Evolutionary conservation across 331 rosid genomes (phyloP).

Genomic region (Ulmus americana): DNA sequence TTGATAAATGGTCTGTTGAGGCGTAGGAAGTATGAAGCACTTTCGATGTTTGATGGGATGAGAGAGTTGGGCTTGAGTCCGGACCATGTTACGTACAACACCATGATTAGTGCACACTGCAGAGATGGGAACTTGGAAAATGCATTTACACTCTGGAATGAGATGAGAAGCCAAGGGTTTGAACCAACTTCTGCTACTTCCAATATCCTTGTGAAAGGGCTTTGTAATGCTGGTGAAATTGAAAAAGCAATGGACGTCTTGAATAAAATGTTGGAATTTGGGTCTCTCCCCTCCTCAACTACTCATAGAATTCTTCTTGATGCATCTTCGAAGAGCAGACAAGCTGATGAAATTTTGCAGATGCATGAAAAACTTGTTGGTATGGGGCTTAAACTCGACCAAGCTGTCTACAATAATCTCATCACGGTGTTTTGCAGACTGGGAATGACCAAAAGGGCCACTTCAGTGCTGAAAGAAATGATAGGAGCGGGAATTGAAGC

Average conservation of each 20-base stretch:
- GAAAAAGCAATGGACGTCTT: slow-evolving; percentile 53
- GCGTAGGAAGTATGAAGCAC: slow-evolving; percentile 62
- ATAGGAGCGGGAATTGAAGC: slow-evolving; percentile 42
- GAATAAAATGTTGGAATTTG: slow-evolving; percentile 52
- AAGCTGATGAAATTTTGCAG: slow-evolving; percentile 52
- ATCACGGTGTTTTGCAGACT: slow-evolving; percentile 60
- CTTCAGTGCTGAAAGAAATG: slow-evolving; percentile 60
- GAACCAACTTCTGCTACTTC: slow-evolving; percentile 51
- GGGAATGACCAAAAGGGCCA: slow-evolving; percentile 79
- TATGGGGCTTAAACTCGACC: slow-evolving; percentile 59
- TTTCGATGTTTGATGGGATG: slow-evolving; percentile 55
- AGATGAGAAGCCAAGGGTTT: slow-evolving; percentile 64
- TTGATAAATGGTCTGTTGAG: slow-evolving; percentile 64
- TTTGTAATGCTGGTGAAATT: slow-evolving; percentile 57
- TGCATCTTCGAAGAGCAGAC: slow-evolving; percentile 52
- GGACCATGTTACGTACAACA: slow-evolving; percentile 66
- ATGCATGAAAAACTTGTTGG: slow-evolving; percentile 55
- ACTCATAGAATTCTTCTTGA: slow-evolving; percentile 59
- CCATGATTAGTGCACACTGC: slow-evolving; percentile 57
- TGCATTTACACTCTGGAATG: slow-evolving; percentile 62
- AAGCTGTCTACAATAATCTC: slow-evolving; percentile 54
- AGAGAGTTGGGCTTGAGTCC: slow-evolving; percentile 67
- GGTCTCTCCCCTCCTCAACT: slow-evolving; percentile 41
- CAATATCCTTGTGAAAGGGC: slow-evolving; percentile 53
- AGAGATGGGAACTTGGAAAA: slow-evolving; percentile 47